Base-by-base conservation (phyloP, 2,329 filamentous ascomycete genomes). In the Sporothrix variecibatus region DNA sequence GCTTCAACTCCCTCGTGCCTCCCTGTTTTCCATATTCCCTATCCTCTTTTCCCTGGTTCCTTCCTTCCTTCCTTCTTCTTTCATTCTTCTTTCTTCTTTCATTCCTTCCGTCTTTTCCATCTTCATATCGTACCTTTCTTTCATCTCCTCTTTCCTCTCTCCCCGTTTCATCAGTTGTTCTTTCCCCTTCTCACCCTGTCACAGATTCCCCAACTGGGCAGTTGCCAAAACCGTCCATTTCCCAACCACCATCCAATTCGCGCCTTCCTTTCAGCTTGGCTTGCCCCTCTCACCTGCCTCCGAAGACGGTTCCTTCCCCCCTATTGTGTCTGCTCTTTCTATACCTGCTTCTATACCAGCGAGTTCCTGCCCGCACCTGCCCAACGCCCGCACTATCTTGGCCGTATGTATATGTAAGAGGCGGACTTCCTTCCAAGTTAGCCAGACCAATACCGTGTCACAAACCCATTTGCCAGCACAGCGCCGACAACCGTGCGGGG, bases 261-360 rank as follows among this genome's bases (percentile, higher is more conserved):
- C 23, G 51, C 31, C 68, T 71, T 58, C 67, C 67, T 56, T 70
- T 71, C 69, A 60, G 51, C 38, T 71, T 43, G 34, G 34, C 69
- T 40, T 62, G 12, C 69, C 69, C 69, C 56, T 46, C 51, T 26
- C 68, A 40, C 49, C 49, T 71, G 68, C 67, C 68, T 71, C 68
- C 68, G 68, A 71, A 71, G 51, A 71, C 68, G 68, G 67, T 56
- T 5, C 43, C 43, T 20, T 49, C 9, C 40, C 46, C 67, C 62
- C 64, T 51, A 46, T 68, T 68, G 34, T 28, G n/a, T 51, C 9
- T 56, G 28, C 17, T 20, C 51, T 56, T 26, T 20, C 3, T 56
- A 3, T 12, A 12, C 51, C 4, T 26, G 23, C 15, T 4, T 34
- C 56, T 4, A 11, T 12, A 38, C 58, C 58, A 62, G 53, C 53